These are phyloP conservation scores for Fusarium abutilonis DNA, from an alignment of 2,329 filamentous ascomycete species.

Conservation along the genomic window DNA sequence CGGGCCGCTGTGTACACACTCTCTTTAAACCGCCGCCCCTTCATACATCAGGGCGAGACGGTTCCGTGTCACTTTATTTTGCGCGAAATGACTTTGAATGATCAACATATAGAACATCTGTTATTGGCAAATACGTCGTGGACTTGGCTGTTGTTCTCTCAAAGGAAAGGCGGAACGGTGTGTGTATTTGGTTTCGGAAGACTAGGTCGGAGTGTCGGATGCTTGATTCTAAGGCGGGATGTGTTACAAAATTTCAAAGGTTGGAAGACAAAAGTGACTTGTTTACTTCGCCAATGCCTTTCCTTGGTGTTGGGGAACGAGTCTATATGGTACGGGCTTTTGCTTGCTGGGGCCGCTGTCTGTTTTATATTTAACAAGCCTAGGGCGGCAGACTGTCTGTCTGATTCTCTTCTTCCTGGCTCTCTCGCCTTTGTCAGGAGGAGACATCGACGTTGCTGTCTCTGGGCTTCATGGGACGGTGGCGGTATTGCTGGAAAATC, in stretches of 20 bases:
- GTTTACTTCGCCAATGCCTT: constrained; percentile 44
- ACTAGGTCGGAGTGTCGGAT: constrained; percentile 54
- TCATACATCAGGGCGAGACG: constrained; percentile 31
- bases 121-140: constrained; percentile 57
- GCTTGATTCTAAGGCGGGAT: constrained; percentile 50
- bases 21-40: constrained; percentile 43
- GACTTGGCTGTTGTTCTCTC: constrained; percentile 55
- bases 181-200: constrained; percentile 53
- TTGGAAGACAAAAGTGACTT: constrained; percentile 56
- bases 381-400: constrained; percentile 11
- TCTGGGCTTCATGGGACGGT: constrained; percentile 36
- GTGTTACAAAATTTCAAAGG: constrained; percentile 49
- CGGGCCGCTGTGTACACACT: constrained; percentile 43
- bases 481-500: constrained; percentile 56
- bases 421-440: neutral
- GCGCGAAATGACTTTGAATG: constrained; percentile 53
- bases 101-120: constrained; percentile 59
- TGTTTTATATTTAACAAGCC: constrained; percentile 50
- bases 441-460: constrained; percentile 8
- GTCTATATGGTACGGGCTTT: constrained; percentile 47
- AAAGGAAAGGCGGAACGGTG: constrained; percentile 50
- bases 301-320: constrained; percentile 49
- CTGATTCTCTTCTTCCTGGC: constrained; percentile 5
- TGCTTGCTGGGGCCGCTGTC: constrained; percentile 46
- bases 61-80: constrained; percentile 44